phyloP scores from a whole-genome alignment of 768 basidiomycete genomes.

The Xerocomus brunneocitrinus region DNA sequence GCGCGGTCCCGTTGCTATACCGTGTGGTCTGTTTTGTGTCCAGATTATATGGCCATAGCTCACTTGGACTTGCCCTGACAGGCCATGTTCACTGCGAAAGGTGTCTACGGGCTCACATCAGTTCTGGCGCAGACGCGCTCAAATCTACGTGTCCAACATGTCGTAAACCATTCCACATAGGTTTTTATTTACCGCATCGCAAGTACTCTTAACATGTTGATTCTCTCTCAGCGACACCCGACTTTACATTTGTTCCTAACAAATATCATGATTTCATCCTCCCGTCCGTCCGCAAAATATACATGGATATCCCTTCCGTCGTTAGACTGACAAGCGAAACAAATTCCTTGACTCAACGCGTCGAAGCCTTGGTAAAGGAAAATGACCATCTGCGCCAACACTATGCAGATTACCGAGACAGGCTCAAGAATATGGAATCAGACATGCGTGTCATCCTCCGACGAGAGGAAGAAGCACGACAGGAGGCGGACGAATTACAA shows the following conservation, averaged over 20 bases:
- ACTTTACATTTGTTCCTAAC: constrained; percentile 48
- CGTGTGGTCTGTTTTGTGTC: constrained; percentile 49
- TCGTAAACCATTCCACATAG: constrained; percentile 48
- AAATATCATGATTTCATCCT: constrained; percentile 55
- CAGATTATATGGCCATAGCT: background rate
- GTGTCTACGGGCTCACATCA: constrained; percentile 43
- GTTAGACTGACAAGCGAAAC: constrained; percentile 29
- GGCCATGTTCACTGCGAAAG: constrained; percentile 65
- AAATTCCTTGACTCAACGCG: constrained; percentile 34
- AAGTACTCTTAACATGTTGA: background rate
- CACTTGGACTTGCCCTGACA: constrained; percentile 19
- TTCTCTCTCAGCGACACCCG: constrained; percentile 39
- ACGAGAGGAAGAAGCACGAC: constrained; percentile 33
- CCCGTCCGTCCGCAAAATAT: constrained; percentile 54
- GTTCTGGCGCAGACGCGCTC: constrained; percentile 28
- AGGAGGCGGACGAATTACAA: constrained; percentile 38
- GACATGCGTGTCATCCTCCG: constrained; percentile 27
- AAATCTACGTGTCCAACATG: constrained; percentile 58
- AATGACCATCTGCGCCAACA: constrained; percentile 41
- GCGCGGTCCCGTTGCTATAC: constrained; percentile 52
- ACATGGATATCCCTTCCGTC: constrained; percentile 40
- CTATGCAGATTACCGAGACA: constrained; percentile 39
- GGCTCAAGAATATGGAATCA: constrained; percentile 29
- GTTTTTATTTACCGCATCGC: constrained; percentile 33
- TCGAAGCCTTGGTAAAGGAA: constrained; percentile 36